A percentile compares a stretch with the other conserved stretches of the same genome.
These are phyloP conservation scores for Lachancea kluyveri DNA, from an alignment of 805 yeast species.

Conservation along the genomic window DNA sequence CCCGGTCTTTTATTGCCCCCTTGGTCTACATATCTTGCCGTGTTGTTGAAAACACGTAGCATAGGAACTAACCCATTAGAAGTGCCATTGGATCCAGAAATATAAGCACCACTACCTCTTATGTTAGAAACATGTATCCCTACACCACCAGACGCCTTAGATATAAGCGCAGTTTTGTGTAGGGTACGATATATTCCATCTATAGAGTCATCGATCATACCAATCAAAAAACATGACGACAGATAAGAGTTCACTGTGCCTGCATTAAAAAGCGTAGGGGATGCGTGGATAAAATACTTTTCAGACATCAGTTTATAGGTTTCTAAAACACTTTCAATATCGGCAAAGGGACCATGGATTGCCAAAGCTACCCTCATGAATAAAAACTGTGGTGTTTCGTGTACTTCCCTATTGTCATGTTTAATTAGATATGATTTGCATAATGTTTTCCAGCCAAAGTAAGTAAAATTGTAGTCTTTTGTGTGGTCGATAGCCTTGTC, in stretches of 20 bases:
- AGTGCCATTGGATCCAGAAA: slow-evolving; percentile 88
- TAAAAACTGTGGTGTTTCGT: slow-evolving; percentile 84
- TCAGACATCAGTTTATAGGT: slow-evolving; percentile 85
- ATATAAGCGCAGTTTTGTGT: slow-evolving; percentile 81
- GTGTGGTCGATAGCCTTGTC: slow-evolving; percentile 64
- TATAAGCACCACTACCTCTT: slow-evolving; percentile 78
- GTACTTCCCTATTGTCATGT: slow-evolving; percentile 43
- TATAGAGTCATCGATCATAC: slow-evolving; percentile 90
- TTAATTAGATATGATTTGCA: slow-evolving; percentile 75
- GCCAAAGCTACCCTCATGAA: slow-evolving; percentile 88
- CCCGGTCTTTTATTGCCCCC: slow-evolving; percentile 99
- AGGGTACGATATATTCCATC: slow-evolving; percentile 92
- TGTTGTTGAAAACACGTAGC: slow-evolving; percentile 90
- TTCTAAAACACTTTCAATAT: slow-evolving; percentile 60
- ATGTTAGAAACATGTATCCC: slow-evolving; percentile 87
- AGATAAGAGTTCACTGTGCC: slow-evolving; percentile 82
- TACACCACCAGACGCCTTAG: slow-evolving; percentile 94
- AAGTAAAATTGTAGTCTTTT: slow-evolving; percentile 70
- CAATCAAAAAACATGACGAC: slow-evolving; percentile 88
- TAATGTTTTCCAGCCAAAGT: slow-evolving; percentile 83
- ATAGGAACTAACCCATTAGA: slow-evolving; percentile 94
- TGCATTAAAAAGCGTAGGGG: slow-evolving; percentile 91
- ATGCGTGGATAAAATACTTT: slow-evolving; percentile 86
- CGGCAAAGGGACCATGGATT: slow-evolving; percentile 60
- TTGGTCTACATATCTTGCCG: slow-evolving; percentile 96